Evolutionary conservation across 805 yeast species (phyloP), one percentile per base, ranked within the genome.

Genomic region (Suhomyces sp.): DNA sequence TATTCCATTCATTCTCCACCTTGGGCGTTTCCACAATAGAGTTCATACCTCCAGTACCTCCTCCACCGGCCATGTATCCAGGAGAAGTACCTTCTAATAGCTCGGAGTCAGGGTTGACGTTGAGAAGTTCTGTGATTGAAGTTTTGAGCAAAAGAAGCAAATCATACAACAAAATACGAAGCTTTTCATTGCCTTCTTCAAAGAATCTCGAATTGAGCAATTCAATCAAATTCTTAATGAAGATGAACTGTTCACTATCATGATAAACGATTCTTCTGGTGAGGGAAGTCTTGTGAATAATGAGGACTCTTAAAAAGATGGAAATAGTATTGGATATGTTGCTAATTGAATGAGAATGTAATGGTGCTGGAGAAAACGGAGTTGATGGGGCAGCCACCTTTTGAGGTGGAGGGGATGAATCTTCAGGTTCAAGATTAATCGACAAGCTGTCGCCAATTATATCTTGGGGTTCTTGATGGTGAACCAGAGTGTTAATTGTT

Each of bases 151-250:
- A 70, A 7, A 78, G 56, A 22, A 81, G 56, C 36, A 79, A 67
- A 49, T 81, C 87, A 50, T 79, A 78, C 1, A 80, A 57, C 42
- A 80, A 54, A 33, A 79, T 79, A 43, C 71, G 70, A 33, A 80
- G 51, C 42, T 74, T 78, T 17, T 70, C 72, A 43, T 74, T 58
- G 48, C 29, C 47, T 6, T 36, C 16, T 6, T 39, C 21, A 17
- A 79, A 61, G 19, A 69, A 60, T 4, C 60, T 50, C 8, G 76
- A 65, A 28, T 70, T 64, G 39, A 77, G 61, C 11, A 81, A 45
- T 8, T 60, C 58, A 8, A 73, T 65, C 48, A 79, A 54, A 39
- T 70, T 71, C 42, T 66, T 63, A 40, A 78, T 50, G 35, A 80
- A 74, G 7, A 49, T 60, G 36, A 74, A 74, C 27, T 71, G 70